These are phyloP conservation scores for Mentha longifolia DNA, from an alignment of 257 asterid species.

Conservation along the genomic window DNA sequence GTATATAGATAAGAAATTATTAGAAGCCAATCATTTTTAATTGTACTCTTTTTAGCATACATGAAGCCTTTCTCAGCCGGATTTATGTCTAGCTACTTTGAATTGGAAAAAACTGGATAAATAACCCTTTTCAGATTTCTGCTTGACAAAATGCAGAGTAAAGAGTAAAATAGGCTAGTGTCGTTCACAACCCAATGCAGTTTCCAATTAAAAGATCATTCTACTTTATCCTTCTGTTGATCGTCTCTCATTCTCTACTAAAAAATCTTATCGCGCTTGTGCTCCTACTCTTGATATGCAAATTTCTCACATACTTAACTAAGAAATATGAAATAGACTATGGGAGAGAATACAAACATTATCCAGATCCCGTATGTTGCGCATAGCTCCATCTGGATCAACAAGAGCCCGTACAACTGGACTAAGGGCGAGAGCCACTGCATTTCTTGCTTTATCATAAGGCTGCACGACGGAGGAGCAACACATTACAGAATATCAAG, in stretches of 20 bases:
- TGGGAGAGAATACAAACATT: constrained; percentile 53
- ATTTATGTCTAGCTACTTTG: background rate
- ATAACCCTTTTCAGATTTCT: background rate
- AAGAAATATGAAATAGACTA: constrained; percentile 20
- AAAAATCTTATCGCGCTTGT: background rate
- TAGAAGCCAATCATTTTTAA: constrained; percentile 22
- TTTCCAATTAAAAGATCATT: constrained; percentile 11
- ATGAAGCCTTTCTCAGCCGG: background rate
- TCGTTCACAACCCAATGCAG: background rate
- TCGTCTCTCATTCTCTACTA: background rate
- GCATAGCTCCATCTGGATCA: constrained; percentile 98
- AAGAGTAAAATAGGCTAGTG: background rate
- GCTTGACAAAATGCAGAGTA: constrained; percentile 1
- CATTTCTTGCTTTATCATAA: constrained; percentile 94
- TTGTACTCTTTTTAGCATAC: background rate
- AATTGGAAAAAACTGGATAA: background rate
- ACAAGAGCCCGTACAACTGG: constrained; percentile 98
- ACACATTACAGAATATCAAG: constrained; percentile 25
- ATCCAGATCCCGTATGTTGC: constrained; percentile 76
- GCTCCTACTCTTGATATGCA: background rate
- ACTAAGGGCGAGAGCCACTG: constrained; percentile 97
- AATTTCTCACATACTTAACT: constrained; percentile 17
- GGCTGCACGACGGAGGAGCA: constrained; percentile 56
- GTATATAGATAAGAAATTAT: constrained; percentile 22
- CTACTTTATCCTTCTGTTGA: constrained; percentile 6